Evolutionary conservation across 176 grass and related monocot species (phyloP).

Genomic region (Oryza glumipatula): DNA sequence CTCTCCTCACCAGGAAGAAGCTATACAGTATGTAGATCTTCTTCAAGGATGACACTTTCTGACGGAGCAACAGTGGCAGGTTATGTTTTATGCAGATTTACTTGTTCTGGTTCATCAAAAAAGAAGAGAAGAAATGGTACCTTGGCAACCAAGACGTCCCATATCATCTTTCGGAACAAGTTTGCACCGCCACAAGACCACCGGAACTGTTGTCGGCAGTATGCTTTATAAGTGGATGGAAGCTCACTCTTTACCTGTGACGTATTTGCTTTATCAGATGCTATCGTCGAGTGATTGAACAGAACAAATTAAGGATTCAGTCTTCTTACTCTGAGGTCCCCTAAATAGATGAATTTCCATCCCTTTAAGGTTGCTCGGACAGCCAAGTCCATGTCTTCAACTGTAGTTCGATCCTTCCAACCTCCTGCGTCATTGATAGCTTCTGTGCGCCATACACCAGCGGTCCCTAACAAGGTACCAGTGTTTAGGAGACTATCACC

Average conservation of each 20-base stretch:
- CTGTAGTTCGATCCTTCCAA: slow-evolving; percentile 87
- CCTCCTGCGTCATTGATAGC: slow-evolving; percentile 92
- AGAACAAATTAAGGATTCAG: background rate
- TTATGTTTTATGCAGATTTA: slow-evolving; percentile 11
- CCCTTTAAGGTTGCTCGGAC: slow-evolving; percentile 85
- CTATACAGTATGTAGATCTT: slow-evolving; percentile 91
- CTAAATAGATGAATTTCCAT: slow-evolving; percentile 93
- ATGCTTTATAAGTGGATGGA: slow-evolving; percentile 77
- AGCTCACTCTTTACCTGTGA: slow-evolving; percentile 93
- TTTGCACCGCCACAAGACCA: slow-evolving; percentile 79
- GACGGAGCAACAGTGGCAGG: slow-evolving; percentile 31
- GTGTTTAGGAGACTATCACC: slow-evolving; percentile 12
- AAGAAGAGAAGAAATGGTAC: slow-evolving; percentile 37
- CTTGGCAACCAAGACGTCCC: slow-evolving; percentile 73
- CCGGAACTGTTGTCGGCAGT: slow-evolving; percentile 85
- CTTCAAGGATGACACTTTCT: slow-evolving; percentile 89
- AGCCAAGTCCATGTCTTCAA: slow-evolving; percentile 98
- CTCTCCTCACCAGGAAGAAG: slow-evolving; percentile 91
- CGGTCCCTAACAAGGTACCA: slow-evolving; percentile 63
- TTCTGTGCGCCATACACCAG: slow-evolving; percentile 85
- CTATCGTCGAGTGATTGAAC: slow-evolving; percentile 4
- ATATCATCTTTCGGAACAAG: slow-evolving; percentile 86
- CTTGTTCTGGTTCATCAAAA: slow-evolving; percentile 5
- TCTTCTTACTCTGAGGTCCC: slow-evolving; percentile 71
- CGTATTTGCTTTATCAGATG: slow-evolving; percentile 34